phyloP scores from a whole-genome alignment of 352 stramenopile species.

The Globisporangium parvum region DNA sequence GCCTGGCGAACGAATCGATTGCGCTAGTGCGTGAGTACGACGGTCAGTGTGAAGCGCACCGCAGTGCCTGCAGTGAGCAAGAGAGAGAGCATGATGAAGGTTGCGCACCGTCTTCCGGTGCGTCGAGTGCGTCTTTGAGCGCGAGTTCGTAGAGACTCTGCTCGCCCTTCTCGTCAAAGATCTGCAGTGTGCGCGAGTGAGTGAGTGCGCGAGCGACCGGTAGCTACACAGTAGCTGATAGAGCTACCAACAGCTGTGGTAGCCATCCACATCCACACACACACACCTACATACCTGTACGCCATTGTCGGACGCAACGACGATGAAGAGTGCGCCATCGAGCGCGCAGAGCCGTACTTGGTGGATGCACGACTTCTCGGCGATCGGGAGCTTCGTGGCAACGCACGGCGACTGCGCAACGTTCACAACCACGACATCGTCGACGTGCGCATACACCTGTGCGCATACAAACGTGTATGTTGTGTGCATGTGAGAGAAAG shows the following conservation, averaged over 20 bases:
- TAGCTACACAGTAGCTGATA: not conserved
- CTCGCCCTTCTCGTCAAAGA: conserved; percentile 56
- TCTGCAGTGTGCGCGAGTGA: conserved; percentile 18
- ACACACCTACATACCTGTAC: conserved; percentile 28
- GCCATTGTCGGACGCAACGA: conserved; percentile 56
- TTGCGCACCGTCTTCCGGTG: conserved; percentile 34
- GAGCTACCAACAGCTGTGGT: not conserved
- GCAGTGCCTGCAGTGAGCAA: not conserved
- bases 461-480: not conserved
- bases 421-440: conserved; percentile 43
- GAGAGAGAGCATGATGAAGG: not conserved
- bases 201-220: not conserved
- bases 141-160: conserved; percentile 48
- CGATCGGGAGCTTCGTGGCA: conserved; percentile 32
- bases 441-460: conserved; percentile 39
- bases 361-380: conserved; percentile 45
- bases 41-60: not conserved
- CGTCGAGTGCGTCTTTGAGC: conserved; percentile 44
- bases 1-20: conserved; percentile 15
- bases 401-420: conserved; percentile 32
- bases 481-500: not conserved
- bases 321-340: conserved; percentile 37
- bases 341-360: conserved; percentile 62
- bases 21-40: not conserved
- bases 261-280: not conserved